Conservation (phyloP, 345 rosid species). For the Aquilaria malaccensis region DNA sequence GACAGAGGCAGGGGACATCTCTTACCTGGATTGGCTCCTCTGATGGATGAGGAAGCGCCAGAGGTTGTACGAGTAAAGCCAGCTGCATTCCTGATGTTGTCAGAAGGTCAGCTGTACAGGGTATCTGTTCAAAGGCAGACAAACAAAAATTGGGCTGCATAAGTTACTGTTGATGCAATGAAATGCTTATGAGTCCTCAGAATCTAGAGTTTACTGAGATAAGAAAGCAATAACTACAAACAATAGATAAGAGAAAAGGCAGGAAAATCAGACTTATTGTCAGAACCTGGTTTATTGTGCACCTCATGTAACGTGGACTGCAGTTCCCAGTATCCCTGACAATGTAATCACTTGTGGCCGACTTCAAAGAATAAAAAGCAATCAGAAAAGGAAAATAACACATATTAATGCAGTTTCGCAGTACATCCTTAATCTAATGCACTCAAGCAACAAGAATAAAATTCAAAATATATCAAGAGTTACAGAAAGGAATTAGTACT, state of each 20-base stretch:
- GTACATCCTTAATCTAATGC: neutral
- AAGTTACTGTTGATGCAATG: neutral
- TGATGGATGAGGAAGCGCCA: constrained; percentile 92
- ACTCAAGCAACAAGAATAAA: constrained; percentile 4
- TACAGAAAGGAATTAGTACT: neutral
- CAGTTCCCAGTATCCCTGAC: constrained; percentile 87
- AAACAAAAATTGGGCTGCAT: neutral
- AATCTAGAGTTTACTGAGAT: constrained; percentile 6
- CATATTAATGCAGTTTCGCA: too few species aligned
- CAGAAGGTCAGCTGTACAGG: constrained; percentile 91
- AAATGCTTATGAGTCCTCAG: neutral
- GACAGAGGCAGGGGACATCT: neutral
- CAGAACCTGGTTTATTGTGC: constrained; percentile 90
- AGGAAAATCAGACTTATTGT: constrained; percentile 13
- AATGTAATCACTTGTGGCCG: constrained; percentile 86
- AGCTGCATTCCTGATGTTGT: constrained; percentile 94
- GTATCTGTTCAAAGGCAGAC: constrained; percentile 49
- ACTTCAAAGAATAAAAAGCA: constrained; percentile 43
- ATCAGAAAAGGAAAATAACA: constrained; percentile 8
- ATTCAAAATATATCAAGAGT: neutral
- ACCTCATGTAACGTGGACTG: constrained; percentile 99
- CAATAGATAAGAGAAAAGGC: neutral
- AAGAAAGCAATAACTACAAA: constrained; percentile 1
- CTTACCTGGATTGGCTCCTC: constrained; percentile 95
- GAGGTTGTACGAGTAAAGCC: constrained; percentile 87